A percentile compares a stretch with the other conserved stretches of the same genome.
Conservation (phyloP, 192 early-diverging fungal genomes). For the Coemansia sp. region DNA sequence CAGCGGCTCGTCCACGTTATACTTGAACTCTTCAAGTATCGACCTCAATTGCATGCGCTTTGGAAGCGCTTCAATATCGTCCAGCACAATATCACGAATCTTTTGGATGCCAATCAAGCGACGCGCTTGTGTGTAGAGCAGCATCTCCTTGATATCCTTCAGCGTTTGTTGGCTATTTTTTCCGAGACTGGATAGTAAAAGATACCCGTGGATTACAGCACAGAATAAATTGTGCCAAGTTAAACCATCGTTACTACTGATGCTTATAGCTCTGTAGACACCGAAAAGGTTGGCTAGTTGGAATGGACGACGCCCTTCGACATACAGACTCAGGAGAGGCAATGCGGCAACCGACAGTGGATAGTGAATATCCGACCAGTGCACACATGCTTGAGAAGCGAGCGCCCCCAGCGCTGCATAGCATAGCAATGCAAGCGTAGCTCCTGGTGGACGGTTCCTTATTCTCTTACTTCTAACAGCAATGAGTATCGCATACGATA, state of each 20-base stretch:
- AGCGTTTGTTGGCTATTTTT: slow-evolving; percentile 1
- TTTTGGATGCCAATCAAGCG: slow-evolving; percentile 22
- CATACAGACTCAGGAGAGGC: no score
- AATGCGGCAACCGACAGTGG: no score
- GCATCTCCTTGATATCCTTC: neutral
- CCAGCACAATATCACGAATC: slow-evolving; percentile 19
- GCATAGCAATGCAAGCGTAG: neutral
- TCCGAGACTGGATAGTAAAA: slow-evolving; percentile 17
- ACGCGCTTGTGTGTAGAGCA: slow-evolving; percentile 19
- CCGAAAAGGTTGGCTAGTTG: no score
- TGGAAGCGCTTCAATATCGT: slow-evolving; percentile 23
- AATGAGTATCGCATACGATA: neutral
- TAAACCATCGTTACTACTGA: no score
- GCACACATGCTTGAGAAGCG: neutral
- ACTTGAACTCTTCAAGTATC: slow-evolving; percentile 25
- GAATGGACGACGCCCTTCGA: no score
- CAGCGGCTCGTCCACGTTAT: slow-evolving; percentile 26
- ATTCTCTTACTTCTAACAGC: neutral
- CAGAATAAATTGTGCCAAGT: no score
- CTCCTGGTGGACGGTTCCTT: neutral
- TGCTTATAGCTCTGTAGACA: no score
- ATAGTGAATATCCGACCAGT: no score
- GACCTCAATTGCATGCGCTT: slow-evolving; percentile 14
- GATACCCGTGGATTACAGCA: neutral
- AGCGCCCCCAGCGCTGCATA: neutral